These are phyloP conservation scores for Amanita pallidorosea DNA, from an alignment of 768 basidiomycete genomes.

Conservation along the genomic window DNA sequence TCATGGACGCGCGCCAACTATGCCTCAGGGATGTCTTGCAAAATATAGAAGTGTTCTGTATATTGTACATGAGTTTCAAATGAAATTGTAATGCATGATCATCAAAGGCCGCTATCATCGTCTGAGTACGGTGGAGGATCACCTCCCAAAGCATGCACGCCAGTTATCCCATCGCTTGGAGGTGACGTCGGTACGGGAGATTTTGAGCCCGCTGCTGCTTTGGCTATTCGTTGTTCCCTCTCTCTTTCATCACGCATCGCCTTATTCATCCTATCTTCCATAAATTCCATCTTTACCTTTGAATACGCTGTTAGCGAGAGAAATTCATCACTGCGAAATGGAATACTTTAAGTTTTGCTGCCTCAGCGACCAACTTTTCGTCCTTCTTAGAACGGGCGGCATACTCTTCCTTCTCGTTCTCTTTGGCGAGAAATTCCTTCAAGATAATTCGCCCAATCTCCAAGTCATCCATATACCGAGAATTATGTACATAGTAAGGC, in stretches of 20 bases:
- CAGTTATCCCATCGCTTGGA: conserved; percentile 22
- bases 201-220: conserved; percentile 18
- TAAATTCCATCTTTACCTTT: conserved; percentile 72
- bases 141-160: conserved; percentile 19
- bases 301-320: not conserved
- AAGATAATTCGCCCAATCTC: conserved; percentile 56
- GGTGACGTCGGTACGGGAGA: conserved; percentile 7
- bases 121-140: conserved; percentile 11
- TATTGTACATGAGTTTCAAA: not conserved
- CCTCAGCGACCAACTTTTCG: conserved; percentile 48
- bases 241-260: conserved; percentile 48
- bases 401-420: conserved; percentile 39
- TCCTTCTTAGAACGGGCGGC: conserved; percentile 35
- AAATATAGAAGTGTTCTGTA: not conserved
- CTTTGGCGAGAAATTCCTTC: conserved; percentile 46
- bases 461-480: conserved; percentile 40
- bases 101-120: not conserved
- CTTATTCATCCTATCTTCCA: conserved; percentile 66
- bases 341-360: conserved; percentile 43
- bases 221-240: conserved; percentile 33
- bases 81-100: not conserved
- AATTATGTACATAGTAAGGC: conserved; percentile 59
- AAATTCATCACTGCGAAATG: not conserved
- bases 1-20: not conserved
- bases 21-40: not conserved